A percentile compares a stretch with the other conserved stretches of the same genome.
These are phyloP conservation scores for Sarcocystis neurona DNA, from an alignment of 169 alveolate genomes.

Conservation along the genomic window DNA sequence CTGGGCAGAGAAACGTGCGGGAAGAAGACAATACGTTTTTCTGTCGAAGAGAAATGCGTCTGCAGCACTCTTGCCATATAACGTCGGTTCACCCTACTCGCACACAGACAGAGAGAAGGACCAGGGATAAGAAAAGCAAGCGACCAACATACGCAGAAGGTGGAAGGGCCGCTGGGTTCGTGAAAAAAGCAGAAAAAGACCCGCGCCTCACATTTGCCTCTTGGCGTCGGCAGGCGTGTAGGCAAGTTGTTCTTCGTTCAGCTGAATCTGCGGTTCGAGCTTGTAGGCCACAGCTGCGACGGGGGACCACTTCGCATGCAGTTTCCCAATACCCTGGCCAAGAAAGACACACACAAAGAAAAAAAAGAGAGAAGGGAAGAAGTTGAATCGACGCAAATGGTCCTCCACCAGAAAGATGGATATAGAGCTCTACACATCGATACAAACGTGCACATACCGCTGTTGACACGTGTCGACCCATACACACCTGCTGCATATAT, in stretches of 20 bases:
- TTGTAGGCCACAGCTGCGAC: conserved; percentile 78
- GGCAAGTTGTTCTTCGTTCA: conserved; percentile 16
- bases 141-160: no score
- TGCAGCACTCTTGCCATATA: no score
- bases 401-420: neutral
- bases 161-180: no score
- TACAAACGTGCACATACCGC: neutral
- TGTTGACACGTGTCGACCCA: no score
- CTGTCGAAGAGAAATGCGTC: no score
- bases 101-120: no score
- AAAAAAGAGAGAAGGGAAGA: neutral
- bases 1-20: no score
- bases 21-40: no score
- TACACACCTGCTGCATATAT: no score
- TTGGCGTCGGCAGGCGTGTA: conserved; percentile 14
- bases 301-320: conserved; percentile 93
- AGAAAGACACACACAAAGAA: neutral
- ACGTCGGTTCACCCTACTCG: no score
- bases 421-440: neutral
- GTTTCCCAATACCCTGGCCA: conserved; percentile 87
- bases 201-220: conserved; percentile 36
- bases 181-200: no score
- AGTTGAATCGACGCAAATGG: neutral
- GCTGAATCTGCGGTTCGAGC: neutral
- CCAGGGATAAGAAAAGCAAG: no score